phyloP scores from a whole-genome alignment of 1,139 yeast species.

The Candida sp. region DNA sequence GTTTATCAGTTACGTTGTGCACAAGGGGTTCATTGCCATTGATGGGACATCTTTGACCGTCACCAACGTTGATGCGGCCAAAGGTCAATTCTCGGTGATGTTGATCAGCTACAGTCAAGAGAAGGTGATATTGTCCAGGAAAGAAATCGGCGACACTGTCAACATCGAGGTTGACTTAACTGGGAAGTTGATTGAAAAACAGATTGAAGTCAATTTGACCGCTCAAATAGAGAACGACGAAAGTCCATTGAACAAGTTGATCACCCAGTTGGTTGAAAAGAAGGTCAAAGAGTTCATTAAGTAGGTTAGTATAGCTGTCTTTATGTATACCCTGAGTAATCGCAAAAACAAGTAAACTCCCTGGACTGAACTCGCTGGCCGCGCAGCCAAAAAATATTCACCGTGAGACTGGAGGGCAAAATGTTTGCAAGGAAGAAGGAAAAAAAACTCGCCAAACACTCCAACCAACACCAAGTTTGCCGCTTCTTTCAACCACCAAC shows the following conservation, averaged over 20 bases:
- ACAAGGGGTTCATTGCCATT: slow-evolving; percentile 89
- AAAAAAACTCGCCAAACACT: background rate
- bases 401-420: background rate
- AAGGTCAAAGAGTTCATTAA: slow-evolving; percentile 33
- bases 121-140: slow-evolving; percentile 74
- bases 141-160: slow-evolving; percentile 64
- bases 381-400: background rate
- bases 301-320: background rate
- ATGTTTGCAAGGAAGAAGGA: slow-evolving; percentile 7
- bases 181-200: slow-evolving; percentile 91
- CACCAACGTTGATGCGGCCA: slow-evolving; percentile 67
- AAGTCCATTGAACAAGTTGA: slow-evolving; percentile 43
- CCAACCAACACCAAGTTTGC: background rate
- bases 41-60: slow-evolving; percentile 97
- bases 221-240: slow-evolving; percentile 54
- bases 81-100: slow-evolving; percentile 76
- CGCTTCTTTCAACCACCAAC: background rate
- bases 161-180: slow-evolving; percentile 95
- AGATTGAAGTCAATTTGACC: slow-evolving; percentile 61
- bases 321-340: background rate
- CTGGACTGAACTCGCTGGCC: background rate
- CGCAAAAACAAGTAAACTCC: background rate
- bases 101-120: slow-evolving; percentile 92
- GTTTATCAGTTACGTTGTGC: slow-evolving; percentile 79
- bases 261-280: slow-evolving; percentile 55